Base-by-base conservation (phyloP, 148 eudicot species). In the Silene uniflora region DNA sequence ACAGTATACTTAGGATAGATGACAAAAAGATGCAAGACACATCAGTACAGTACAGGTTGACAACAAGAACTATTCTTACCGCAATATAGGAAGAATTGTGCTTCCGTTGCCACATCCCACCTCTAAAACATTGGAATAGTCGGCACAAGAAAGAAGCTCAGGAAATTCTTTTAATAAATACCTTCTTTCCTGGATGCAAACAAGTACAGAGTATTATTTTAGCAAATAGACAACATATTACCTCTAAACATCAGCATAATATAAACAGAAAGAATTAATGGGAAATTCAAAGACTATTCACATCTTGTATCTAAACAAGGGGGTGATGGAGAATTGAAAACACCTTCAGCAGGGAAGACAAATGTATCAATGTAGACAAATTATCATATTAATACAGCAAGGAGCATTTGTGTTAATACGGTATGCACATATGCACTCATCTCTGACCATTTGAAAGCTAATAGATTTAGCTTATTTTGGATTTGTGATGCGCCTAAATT, bases 91-190 rank as follows among this genome's bases (percentile, higher is more conserved):
- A 44, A 93, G 77, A 78, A 87, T 75, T 0, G 96, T 91, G 78
- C 98, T 93, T 65, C 98, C 98, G 80, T 88, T 89, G 47, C 96
- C 98, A 86, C 98, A 91, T 72, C 98, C 96, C 71, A 93, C 89
- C 81, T 93, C 93, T 86, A 93, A 84, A 75, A 91, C 80, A 77
- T 83, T 89, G 8, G 83, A 85, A 73, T 83, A 39, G 19, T 84
- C 93, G 23, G 72, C 65, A 83, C 88, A 85, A 46, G 89, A 82
- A 29, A 88, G 86, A 46, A 93, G 85, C 70, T 89, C 98, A 0
- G 96, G 96, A 72, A 93, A 93, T 75, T 93, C 98, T 90, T 89
- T 93, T 68, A 93, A 72, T 47, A 93, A 81, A 82, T 88, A 93
- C 76, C 98, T 79, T 67, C 98, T 90, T 78, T 93, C 93, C 91